Evolutionary conservation across 352 stramenopile species (phyloP).

Genomic region (Phytophthora citricola): DNA sequence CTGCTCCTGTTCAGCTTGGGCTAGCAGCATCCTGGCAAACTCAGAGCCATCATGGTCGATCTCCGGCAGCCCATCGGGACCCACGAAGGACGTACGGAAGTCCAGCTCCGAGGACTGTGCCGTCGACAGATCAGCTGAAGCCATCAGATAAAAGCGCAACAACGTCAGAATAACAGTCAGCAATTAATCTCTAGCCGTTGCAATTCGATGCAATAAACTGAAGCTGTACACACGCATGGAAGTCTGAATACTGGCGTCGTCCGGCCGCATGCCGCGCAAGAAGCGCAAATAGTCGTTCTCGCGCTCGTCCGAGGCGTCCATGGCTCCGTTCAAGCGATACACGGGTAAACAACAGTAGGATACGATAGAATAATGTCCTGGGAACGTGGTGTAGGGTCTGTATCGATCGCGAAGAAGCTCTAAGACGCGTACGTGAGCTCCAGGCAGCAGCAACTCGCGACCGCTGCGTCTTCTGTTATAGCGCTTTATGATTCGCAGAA

Average conservation of each 20-base stretch:
- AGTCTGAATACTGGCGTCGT: slow-evolving; percentile 56
- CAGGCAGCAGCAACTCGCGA: background rate
- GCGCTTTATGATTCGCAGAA: slow-evolving; percentile 4
- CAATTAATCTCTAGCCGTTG: background rate
- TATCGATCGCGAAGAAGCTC: slow-evolving; percentile 6
- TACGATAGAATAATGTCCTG: background rate
- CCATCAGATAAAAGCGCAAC: slow-evolving; percentile 4
- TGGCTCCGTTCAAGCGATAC: slow-evolving; percentile 8
- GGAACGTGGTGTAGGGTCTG: background rate
- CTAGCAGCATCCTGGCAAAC: slow-evolving; percentile 75
- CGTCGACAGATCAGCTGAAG: slow-evolving; percentile 58
- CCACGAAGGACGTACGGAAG: slow-evolving; percentile 77
- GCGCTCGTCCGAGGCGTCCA: slow-evolving; percentile 46
- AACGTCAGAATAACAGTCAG: background rate
- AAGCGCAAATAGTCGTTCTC: slow-evolving; percentile 87
- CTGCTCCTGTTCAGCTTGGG: slow-evolving; percentile 68
- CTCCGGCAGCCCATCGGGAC: slow-evolving; percentile 60
- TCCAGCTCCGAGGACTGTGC: slow-evolving; percentile 70
- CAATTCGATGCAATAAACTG: slow-evolving; percentile 5
- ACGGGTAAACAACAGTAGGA: background rate
- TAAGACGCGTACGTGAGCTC: background rate
- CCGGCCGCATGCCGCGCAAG: slow-evolving; percentile 65
- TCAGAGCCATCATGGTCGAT: slow-evolving; percentile 74
- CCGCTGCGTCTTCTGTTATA: slow-evolving; percentile 1
- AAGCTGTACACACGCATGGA: slow-evolving; percentile 45